Conservation (phyloP, 257 asterid species). For the Hygrophila difformis region DNA sequence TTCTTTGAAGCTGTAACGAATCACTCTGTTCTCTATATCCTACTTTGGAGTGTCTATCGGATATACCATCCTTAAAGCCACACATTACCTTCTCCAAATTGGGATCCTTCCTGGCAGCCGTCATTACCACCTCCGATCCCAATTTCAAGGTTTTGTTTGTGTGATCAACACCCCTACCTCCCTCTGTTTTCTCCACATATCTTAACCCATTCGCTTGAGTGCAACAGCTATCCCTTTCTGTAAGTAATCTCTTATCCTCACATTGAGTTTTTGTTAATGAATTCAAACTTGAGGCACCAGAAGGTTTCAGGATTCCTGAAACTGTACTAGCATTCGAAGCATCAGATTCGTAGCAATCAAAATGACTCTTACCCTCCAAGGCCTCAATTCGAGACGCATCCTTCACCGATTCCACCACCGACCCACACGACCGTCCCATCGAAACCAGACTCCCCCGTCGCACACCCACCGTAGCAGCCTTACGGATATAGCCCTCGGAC, state of each 20-base stretch:
- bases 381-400: constrained; percentile 12
- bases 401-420: constrained; percentile 13
- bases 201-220: constrained; percentile 11
- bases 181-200: constrained; percentile 25
- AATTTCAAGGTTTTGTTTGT: constrained; percentile 13
- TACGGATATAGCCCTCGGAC: constrained; percentile 50
- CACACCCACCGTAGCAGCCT: constrained; percentile 41
- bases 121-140: constrained; percentile 13
- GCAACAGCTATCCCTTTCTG: constrained; percentile 1
- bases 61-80: constrained; percentile 11
- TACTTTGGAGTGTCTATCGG: background rate
- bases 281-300: background rate
- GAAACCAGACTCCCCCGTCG: constrained; percentile 34
- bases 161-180: constrained; percentile 18
- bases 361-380: constrained; percentile 3
- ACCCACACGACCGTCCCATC: constrained; percentile 14
- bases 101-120: constrained; percentile 17
- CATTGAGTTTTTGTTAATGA: constrained; percentile 8
- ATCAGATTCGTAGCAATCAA: constrained; percentile 13
- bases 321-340: constrained; percentile 13
- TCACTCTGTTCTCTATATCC: constrained; percentile 10
- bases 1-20: constrained; percentile 14
- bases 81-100: constrained; percentile 12
- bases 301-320: constrained; percentile 11
- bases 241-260: constrained; percentile 7